Percentiles rank a stretch among this genome's conserved stretches.
Evolutionary conservation across 371 early-diverging fungal species (phyloP).

Genomic region (Rhizomucor pusillus): DNA sequence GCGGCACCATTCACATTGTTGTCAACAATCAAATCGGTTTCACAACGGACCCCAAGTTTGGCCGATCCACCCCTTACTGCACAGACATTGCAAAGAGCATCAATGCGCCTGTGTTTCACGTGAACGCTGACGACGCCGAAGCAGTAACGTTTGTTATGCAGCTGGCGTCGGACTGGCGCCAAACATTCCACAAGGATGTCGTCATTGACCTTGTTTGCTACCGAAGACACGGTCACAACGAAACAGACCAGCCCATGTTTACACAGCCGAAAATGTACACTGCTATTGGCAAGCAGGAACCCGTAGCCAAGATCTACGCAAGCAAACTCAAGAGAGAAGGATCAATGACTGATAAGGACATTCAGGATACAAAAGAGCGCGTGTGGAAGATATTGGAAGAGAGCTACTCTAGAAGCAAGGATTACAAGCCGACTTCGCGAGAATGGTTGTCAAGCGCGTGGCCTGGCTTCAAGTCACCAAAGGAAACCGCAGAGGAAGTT

Average conservation of each 20-base stretch:
- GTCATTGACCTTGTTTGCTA: conserved; percentile 97
- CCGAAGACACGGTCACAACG: conserved; percentile 98
- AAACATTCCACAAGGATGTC: conserved; percentile 92
- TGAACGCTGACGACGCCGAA: conserved; percentile 96
- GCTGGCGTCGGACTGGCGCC: conserved; percentile 94
- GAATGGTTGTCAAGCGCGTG: conserved; percentile 96
- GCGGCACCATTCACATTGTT: conserved; percentile 96
- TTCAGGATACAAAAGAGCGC: conserved; percentile 83
- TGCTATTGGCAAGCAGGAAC: conserved; percentile 79
- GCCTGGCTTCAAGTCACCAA: conserved; percentile 84
- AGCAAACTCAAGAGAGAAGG: conserved; percentile 81
- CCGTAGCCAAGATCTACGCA: conserved; percentile 83
- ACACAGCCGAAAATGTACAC: conserved; percentile 98
- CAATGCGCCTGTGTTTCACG: conserved; percentile 95
- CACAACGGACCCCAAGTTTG: conserved; percentile 94
- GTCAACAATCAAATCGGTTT: conserved; percentile 99
- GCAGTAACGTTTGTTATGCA: conserved; percentile 93
- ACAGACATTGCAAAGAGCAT: conserved; percentile 97
- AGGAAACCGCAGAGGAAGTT: conserved; percentile 73
- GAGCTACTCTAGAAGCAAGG: conserved; percentile 84
- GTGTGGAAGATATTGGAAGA: conserved; percentile 92
- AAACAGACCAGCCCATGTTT: conserved; percentile 97
- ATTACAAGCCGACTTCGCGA: conserved; percentile 82
- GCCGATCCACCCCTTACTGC: conserved; percentile 95
- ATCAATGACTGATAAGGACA: conserved; percentile 76